These are phyloP conservation scores for Ophiostoma fasciatum DNA, from an alignment of 2,329 filamentous ascomycete species.

Conservation along the genomic window DNA sequence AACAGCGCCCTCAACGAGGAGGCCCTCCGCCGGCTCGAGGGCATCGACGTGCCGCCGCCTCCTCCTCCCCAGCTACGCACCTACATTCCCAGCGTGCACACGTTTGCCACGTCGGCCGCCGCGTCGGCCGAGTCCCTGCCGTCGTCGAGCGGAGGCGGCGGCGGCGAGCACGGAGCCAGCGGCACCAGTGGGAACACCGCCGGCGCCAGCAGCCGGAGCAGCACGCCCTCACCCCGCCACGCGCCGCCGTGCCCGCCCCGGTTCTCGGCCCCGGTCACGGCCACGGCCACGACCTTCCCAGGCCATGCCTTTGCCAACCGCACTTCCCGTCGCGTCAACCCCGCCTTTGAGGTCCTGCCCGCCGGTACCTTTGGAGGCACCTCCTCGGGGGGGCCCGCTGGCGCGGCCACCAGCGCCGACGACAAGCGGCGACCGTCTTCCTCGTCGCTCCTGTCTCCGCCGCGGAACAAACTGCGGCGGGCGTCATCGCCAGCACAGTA, in stretches of 20 bases:
- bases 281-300: not conserved
- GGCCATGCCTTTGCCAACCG: constrained; percentile 20
- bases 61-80: constrained; percentile 1
- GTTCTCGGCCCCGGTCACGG: not conserved
- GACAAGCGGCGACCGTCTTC: too few relatives aligned
- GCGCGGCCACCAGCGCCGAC: not conserved
- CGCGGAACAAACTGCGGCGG: constrained; percentile 11
- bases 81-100: constrained; percentile 8
- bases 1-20: constrained; percentile 14
- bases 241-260: not conserved
- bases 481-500: not conserved
- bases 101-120: too few relatives aligned
- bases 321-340: constrained; percentile 21
- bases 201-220: constrained; percentile 3
- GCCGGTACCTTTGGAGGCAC: constrained; percentile 23
- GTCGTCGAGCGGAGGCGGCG: not conserved
- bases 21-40: constrained; percentile 15
- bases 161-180: not conserved
- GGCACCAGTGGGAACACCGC: not conserved
- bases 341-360: constrained; percentile 24
- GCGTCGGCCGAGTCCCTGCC: constrained; percentile 14
- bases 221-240: constrained; percentile 1
- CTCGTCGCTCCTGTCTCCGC: not conserved
- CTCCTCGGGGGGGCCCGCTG: too few relatives aligned
- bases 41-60: constrained; percentile 8